Base-by-base conservation (phyloP, 2,329 filamentous ascomycete genomes). In the Stachybotrys elegans region DNA sequence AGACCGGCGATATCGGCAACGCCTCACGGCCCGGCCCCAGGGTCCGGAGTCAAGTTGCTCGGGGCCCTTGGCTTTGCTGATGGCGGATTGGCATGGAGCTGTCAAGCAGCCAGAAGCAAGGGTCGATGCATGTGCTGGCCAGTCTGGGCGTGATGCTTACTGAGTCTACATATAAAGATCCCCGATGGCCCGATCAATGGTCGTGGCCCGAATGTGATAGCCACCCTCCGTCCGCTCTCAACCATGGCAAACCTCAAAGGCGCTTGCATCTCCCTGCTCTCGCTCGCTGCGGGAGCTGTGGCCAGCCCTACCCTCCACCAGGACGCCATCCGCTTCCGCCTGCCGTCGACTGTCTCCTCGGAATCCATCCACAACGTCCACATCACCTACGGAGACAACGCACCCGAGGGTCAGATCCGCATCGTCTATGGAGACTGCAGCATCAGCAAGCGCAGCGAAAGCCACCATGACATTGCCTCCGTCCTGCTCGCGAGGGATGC, bases 391-490 rank as follows among this genome's bases (percentile, higher is more conserved):
- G 32, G 43, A 8, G 47, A 54, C 23, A 44, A 43, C 27, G 38
- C 46, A 23, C 43, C 43, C 8, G 41, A 49, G 13, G 51, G 50
- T 25, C 40, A 43, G 21, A 42, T 55, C 35, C 46, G 45, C 6
- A 45, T 54, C 21, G 48, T 50, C 25, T 55, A 52, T 35, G 51
- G 53, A 11, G 44, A 51, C 16, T 55, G 53, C 39, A 40, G 34
- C 29, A 35, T 47, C n/a, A 44, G 37, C 22, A 43, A 36, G 43
- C 42, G 39, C 12, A 23, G 43, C 14, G 43, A 52, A 17, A 38
- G 41, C 23, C 53, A 55, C 31, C 46, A 54, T 39, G 46, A 48
- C 31, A 41, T 48, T 2, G 39, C 46, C 4, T 45, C 43, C 5
- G 34, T 52, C 23, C 40, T 44, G 32, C 42, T 40, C 4, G 38